Conservation (phyloP, 2,329 filamentous ascomycete genomes). For the Cytospora chrysosperma region DNA sequence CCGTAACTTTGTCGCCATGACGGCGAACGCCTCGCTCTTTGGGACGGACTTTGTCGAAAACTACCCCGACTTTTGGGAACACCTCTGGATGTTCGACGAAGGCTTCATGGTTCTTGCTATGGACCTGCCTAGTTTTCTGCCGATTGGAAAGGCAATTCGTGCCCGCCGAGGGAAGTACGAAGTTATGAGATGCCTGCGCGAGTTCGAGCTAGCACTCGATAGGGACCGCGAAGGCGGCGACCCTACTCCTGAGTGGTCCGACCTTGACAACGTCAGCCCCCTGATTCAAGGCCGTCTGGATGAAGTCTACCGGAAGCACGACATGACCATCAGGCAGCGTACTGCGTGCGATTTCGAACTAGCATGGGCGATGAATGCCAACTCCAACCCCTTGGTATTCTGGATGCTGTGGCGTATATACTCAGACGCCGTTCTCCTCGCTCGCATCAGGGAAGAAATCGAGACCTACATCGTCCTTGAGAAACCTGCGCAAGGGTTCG, state of each 20-base stretch:
- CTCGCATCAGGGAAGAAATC: constrained; percentile 40
- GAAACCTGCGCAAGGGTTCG: constrained; percentile 38
- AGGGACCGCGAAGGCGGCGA: constrained; percentile 35
- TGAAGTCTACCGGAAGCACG: constrained; percentile 26
- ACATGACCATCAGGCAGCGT: constrained; percentile 34
- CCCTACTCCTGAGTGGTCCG: constrained; percentile 36
- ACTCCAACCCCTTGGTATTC: constrained; percentile 37
- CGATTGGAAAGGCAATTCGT: constrained; percentile 34
- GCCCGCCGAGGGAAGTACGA: constrained; percentile 33
- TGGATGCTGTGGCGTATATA: constrained; percentile 45
- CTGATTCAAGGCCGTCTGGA: constrained; percentile 34
- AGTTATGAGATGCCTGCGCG: constrained; percentile 32
- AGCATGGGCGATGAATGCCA: constrained; percentile 41
- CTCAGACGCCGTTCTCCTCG: constrained; percentile 39
- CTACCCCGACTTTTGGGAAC: constrained; percentile 39
- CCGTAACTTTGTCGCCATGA: constrained; percentile 37
- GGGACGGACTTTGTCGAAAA: constrained; percentile 44
- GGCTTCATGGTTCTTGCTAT: constrained; percentile 35
- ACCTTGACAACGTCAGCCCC: constrained; percentile 37
- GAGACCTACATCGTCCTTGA: constrained; percentile 33
- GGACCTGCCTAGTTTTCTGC: constrained; percentile 35
- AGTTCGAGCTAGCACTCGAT: constrained; percentile 39
- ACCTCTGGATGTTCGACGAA: constrained; percentile 40
- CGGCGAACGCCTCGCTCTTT: constrained; percentile 37
- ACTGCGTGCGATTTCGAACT: constrained; percentile 37